A percentile compares a stretch with the other conserved stretches of the same genome.
These are phyloP conservation scores for Coemansia erecta DNA, from an alignment of 192 early-diverging fungal species.

Conservation along the genomic window DNA sequence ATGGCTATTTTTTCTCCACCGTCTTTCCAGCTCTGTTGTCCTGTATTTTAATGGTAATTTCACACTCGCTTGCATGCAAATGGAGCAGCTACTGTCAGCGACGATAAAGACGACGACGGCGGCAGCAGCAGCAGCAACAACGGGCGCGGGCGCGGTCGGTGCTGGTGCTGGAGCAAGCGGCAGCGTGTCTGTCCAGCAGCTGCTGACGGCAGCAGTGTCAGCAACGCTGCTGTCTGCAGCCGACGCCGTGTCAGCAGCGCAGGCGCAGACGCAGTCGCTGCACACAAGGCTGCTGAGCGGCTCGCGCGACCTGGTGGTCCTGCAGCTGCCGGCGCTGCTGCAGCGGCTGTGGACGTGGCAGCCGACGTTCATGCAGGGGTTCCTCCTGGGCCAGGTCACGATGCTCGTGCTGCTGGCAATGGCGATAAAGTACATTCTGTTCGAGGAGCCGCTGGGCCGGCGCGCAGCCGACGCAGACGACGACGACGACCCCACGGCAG, in stretches of 20 bases:
- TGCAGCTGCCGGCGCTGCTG: conserved; percentile 1
- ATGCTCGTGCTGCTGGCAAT: conserved; percentile 47
- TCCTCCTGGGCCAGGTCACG: conserved; percentile 52
- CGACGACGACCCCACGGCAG: background rate
- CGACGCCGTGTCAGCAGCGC: background rate
- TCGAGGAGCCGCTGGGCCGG: conserved; percentile 47
- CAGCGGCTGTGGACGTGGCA: conserved; percentile 39
- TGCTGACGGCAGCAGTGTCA: background rate
- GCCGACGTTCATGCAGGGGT: conserved; percentile 54
- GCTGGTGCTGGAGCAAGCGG: background rate
- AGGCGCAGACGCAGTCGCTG: background rate
- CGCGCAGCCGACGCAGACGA: conserved; percentile 3
- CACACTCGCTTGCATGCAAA: too few relatives aligned
- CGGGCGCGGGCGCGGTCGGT: background rate
- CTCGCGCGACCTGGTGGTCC: background rate
- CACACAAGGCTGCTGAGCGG: background rate
- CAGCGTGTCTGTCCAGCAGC: background rate
- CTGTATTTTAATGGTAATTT: too few relatives aligned
- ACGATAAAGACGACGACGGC: background rate
- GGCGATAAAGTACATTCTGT: conserved; percentile 53
- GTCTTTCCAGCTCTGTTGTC: too few relatives aligned
- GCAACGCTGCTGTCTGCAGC: too few relatives aligned
- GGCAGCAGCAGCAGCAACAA: background rate
- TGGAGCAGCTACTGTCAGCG: background rate
- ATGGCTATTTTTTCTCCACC: too few relatives aligned